Conservation (phyloP, 352 stramenopile genomes). For the Albugo candida region DNA sequence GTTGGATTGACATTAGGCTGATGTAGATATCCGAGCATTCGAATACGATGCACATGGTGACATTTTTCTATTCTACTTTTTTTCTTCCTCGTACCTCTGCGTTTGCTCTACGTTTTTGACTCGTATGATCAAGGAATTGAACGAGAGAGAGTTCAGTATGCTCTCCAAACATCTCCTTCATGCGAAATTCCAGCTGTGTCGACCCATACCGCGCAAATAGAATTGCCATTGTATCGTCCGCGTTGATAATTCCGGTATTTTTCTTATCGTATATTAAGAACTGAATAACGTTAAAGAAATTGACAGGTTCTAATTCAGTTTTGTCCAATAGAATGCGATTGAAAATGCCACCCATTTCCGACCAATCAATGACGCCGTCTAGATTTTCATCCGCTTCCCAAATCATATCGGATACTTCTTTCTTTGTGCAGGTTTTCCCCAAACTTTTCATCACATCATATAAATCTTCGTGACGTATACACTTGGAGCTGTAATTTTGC, state of each 20-base stretch:
- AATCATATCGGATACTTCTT: conserved; percentile 95
- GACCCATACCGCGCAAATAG: conserved; percentile 86
- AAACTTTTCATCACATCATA: conserved; percentile 86
- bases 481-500: conserved; percentile 30
- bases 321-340: conserved; percentile 91
- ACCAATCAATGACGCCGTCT: conserved; percentile 87
- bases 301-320: conserved; percentile 87
- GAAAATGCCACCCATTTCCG: conserved; percentile 93
- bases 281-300: conserved; percentile 93
- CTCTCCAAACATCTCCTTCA: conserved; percentile 83
- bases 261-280: conserved; percentile 97
- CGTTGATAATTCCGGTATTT: conserved; percentile 84
- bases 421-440: conserved; percentile 83
- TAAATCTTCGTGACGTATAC: conserved; percentile 85
- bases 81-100: background rate
- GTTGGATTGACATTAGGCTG: conserved; percentile 60
- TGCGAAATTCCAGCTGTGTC: conserved; percentile 76
- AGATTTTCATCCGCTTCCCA: conserved; percentile 97
- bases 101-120: conserved; percentile 32
- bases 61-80: background rate
- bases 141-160: conserved; percentile 65
- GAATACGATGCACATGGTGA: background rate
- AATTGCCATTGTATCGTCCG: conserved; percentile 97
- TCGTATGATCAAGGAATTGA: conserved; percentile 53
- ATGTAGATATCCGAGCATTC: conserved; percentile 2